These are phyloP conservation scores for Exobasidium rhododendri DNA, from an alignment of 1,284 basidiomycete species.

Conservation along the genomic window DNA sequence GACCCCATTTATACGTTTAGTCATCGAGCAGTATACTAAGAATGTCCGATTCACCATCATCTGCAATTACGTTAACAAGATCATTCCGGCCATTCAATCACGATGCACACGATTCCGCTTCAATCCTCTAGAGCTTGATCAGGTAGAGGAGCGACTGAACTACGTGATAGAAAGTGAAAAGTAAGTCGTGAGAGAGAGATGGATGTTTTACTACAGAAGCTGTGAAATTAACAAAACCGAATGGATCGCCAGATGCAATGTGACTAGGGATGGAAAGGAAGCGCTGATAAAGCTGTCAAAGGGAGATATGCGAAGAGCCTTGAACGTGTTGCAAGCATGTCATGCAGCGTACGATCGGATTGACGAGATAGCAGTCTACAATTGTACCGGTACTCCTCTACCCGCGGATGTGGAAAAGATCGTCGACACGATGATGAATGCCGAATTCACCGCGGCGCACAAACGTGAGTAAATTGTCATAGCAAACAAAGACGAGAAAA, in stretches of 20 bases:
- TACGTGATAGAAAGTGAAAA: constrained; percentile 79
- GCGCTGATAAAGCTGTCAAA: constrained; percentile 87
- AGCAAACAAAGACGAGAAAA: background rate
- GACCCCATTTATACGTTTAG: constrained; percentile 55
- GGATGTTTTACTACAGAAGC: background rate
- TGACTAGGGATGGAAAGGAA: constrained; percentile 79
- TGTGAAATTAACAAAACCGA: too few relatives aligned
- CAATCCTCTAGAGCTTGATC: constrained; percentile 80
- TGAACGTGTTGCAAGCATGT: constrained; percentile 95
- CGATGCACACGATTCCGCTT: constrained; percentile 93
- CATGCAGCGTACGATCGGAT: constrained; percentile 86
- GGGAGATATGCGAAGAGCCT: constrained; percentile 94
- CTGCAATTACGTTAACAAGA: constrained; percentile 99
- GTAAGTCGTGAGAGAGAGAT: constrained; percentile 59
- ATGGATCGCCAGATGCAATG: constrained; percentile 62
- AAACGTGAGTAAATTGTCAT: constrained; percentile 64
- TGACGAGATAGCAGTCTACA: constrained; percentile 89
- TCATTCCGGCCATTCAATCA: constrained; percentile 95
- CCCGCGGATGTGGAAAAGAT: constrained; percentile 89
- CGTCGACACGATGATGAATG: constrained; percentile 90
- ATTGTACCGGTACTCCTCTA: constrained; percentile 93
- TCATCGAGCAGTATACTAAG: constrained; percentile 97
- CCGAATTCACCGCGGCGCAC: constrained; percentile 91
- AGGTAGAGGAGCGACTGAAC: constrained; percentile 79
- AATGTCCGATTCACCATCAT: constrained; percentile 99